phyloP scores from a whole-genome alignment of 345 rosid species.

The Gossypium raimondii region DNA sequence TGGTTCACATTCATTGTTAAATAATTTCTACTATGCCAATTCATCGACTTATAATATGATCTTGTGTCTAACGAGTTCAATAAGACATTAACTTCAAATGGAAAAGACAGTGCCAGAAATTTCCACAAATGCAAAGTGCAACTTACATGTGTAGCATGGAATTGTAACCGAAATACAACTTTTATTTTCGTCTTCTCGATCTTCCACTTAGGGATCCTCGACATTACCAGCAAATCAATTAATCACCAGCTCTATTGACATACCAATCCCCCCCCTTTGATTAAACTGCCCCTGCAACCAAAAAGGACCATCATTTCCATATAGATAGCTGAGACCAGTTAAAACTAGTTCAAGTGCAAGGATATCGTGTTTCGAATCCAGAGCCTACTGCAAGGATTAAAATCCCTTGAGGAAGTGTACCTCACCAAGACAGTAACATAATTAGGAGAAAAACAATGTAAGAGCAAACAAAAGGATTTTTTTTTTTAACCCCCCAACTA shows the following conservation, averaged over 20 bases:
- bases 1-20: background rate
- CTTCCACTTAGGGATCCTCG: constrained; percentile 82
- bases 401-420: background rate
- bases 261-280: constrained; percentile 13
- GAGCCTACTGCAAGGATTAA: background rate
- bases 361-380: background rate
- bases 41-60: background rate
- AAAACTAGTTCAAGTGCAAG: constrained; percentile 8
- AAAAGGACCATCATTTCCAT: constrained; percentile 3
- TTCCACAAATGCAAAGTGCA: background rate
- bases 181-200: constrained; percentile 90
- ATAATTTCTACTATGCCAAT: background rate
- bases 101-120: background rate
- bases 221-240: constrained; percentile 53
- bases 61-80: background rate
- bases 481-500: background rate
- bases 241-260: constrained; percentile 37
- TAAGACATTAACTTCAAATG: background rate
- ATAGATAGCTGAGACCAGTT: background rate
- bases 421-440: background rate
- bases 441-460: background rate
- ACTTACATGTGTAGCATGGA: constrained; percentile 96
- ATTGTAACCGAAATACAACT: constrained; percentile 92
- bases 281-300: constrained; percentile 1
- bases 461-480: background rate